These are phyloP conservation scores for Rosa persica DNA, from an alignment of 306 rosid species.

Conservation along the genomic window DNA sequence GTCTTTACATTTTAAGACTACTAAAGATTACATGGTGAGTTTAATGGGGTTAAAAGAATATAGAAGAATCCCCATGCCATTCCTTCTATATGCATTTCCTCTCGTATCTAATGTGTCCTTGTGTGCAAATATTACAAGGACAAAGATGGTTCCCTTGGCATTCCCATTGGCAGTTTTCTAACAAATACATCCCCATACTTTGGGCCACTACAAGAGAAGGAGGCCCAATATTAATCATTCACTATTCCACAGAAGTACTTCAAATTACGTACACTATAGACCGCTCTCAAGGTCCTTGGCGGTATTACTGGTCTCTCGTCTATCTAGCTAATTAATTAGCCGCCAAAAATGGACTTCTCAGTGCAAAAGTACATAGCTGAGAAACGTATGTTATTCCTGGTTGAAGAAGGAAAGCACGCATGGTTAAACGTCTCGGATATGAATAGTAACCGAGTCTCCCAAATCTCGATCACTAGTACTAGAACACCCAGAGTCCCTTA, in stretches of 20 bases:
- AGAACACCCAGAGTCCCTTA: constrained; percentile 7
- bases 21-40: no score
- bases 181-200: no score
- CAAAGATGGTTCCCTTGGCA: no score
- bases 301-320: not conserved
- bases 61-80: no score
- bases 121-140: not conserved
- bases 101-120: no score
- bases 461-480: constrained; percentile 12
- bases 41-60: no score
- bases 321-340: not conserved
- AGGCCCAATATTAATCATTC: not conserved
- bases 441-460: constrained; percentile 27
- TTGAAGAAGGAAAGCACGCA: not conserved
- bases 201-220: no score
- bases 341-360: constrained; percentile 7
- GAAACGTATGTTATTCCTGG: not conserved
- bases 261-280: not conserved
- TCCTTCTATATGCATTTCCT: no score
- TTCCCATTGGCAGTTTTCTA: not conserved
- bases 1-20: no score
- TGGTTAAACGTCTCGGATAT: constrained; percentile 15
- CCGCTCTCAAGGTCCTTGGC: not conserved
- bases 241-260: no score
- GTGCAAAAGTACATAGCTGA: not conserved